Base-by-base conservation (phyloP, 2,329 filamentous ascomycete species). In the Metarhizium album region DNA sequence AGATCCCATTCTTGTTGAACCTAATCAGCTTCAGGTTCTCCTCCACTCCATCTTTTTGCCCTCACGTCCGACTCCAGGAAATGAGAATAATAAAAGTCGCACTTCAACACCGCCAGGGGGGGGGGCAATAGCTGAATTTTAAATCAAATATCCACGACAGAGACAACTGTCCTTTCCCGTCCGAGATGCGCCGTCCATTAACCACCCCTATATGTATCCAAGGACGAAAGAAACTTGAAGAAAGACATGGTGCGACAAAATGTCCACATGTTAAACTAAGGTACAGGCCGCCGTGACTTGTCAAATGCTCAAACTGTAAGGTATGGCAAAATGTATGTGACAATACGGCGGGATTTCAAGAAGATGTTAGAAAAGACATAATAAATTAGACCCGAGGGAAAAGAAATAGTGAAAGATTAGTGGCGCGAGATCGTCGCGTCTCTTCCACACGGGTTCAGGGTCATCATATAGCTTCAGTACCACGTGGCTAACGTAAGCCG, bases 121-220 rank as follows among this genome's bases (percentile, higher is more conserved):
- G 42, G 27, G 43, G 42, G 35, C n/a, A 23, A 50, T 33, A 18
- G 6, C 38, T 40, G 2, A 24, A 38, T 31, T 29, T n/a, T n/a
- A 50, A 14, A 45, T 24, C 43, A 38, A 22, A 50, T 29, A 23
- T 23, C 42, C 42, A 35, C 29, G 0, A 11, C 8, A 35, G 16
- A 11, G 35, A 24, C 42, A 33, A 24, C 11, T 33, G 40, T 23
- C 24, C 20, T 29, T 42, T 42, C 27, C 35, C 31, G 37, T 27
- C 52, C 52, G 18, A 43, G 18, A 42, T 47, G 42, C 48, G 52
- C 52, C 52, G 29, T 48, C 42, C 40, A 38, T 48, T 23, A 20
- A 35, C 52, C 35, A 33, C 40, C 48, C 37, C 35, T 23, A 11
- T 11, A 51, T 53, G 40, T 48, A 38, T 40, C 40, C 48, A 48